These are phyloP conservation scores for Zhuliangozyma blackwelliae DNA, from an alignment of 1,139 yeast genomes.

Conservation along the genomic window DNA sequence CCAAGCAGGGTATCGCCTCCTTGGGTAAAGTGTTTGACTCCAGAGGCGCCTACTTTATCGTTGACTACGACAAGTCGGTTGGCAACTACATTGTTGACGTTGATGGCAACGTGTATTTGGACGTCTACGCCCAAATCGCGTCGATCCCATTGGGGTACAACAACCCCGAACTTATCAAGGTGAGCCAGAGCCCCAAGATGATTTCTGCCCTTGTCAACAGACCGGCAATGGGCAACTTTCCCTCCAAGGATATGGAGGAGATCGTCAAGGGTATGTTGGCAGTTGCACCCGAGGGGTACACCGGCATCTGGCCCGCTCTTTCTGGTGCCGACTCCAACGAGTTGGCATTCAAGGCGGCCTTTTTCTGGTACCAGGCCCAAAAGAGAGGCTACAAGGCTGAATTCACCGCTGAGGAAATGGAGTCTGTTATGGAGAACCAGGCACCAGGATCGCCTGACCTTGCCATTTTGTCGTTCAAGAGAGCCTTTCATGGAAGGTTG, in stretches of 20 bases:
- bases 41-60: constrained; percentile 63
- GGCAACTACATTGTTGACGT: constrained; percentile 73
- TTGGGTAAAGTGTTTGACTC: constrained; percentile 58
- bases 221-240: constrained; percentile 77
- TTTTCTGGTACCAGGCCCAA: constrained; percentile 66
- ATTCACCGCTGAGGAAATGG: constrained; percentile 59
- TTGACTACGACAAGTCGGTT: constrained; percentile 61
- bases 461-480: constrained; percentile 67
- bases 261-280: constrained; percentile 55
- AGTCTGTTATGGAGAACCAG: constrained; percentile 59
- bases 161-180: constrained; percentile 61
- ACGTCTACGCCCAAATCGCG: constrained; percentile 74
- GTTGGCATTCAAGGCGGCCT: constrained; percentile 80
- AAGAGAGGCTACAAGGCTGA: constrained; percentile 48
- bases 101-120: constrained; percentile 65
- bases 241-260: constrained; percentile 56
- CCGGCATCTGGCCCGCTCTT: constrained; percentile 67
- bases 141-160: constrained; percentile 78
- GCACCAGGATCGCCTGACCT: constrained; percentile 75
- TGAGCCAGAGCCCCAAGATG: constrained; percentile 63
- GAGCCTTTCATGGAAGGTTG: constrained; percentile 79
- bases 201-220: constrained; percentile 66
- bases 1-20: constrained; percentile 40
- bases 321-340: constrained; percentile 86
- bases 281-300: constrained; percentile 70